Conservation (phyloP, 805 yeast species). For the Nakazawaea peltata region DNA sequence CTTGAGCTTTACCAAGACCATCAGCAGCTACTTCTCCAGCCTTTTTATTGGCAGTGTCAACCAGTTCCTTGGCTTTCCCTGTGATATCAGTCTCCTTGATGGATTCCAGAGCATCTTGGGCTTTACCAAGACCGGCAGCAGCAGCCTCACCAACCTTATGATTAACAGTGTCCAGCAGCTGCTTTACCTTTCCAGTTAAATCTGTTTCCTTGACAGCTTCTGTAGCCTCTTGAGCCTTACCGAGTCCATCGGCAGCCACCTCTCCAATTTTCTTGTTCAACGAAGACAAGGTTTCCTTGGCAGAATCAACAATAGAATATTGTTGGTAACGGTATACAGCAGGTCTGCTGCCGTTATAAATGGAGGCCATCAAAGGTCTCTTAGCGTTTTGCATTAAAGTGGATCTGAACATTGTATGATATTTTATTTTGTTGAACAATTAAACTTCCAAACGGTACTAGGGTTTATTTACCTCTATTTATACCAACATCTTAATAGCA, state of each 20-base stretch:
- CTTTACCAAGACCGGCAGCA: slow-evolving; percentile 30
- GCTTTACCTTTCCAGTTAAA: slow-evolving; percentile 12
- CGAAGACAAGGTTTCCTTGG: slow-evolving; percentile 16
- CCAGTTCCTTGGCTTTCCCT: slow-evolving; percentile 4
- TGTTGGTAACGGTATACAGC: slow-evolving; percentile 2
- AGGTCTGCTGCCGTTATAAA: neutral
- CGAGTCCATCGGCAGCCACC: slow-evolving; percentile 31
- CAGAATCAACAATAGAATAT: slow-evolving; percentile 12
- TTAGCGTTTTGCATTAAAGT: slow-evolving; percentile 1
- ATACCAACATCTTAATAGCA: no score
- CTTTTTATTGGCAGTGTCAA: slow-evolving; percentile 8
- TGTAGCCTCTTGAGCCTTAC: slow-evolving; percentile 22
- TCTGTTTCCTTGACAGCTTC: slow-evolving; percentile 10
- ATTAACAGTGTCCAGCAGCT: slow-evolving; percentile 14
- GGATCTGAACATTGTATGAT: slow-evolving; percentile 5
- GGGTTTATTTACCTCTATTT: no score
- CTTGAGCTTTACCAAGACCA: neutral
- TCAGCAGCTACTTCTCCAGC: slow-evolving; percentile 10
- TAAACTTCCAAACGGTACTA: no score
- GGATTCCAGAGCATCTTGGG: slow-evolving; percentile 15
- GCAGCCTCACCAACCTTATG: slow-evolving; percentile 29
- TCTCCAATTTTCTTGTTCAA: slow-evolving; percentile 28
- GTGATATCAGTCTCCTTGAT: neutral
- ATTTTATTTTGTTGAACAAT: no score
- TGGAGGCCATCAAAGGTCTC: neutral